Evolutionary conservation across 306 rosid species (phyloP).

Genomic region (Psophocarpus tetragonolobus): DNA sequence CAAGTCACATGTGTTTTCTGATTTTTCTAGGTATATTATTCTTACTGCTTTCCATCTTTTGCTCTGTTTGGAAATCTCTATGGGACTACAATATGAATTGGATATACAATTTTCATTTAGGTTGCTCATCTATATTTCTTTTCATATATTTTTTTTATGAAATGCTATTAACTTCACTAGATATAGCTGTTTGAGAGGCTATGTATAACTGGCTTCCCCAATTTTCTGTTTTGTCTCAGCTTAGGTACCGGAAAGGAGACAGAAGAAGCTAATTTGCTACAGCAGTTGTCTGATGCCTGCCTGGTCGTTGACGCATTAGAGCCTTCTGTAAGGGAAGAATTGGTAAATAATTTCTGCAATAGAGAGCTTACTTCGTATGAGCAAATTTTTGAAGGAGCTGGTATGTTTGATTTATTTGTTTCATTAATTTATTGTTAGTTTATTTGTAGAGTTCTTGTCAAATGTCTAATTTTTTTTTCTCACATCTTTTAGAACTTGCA

Average conservation of each 20-base stretch:
- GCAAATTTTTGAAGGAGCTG: constrained; percentile 99
- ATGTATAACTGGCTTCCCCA: constrained; percentile 40
- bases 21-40: constrained; percentile 78
- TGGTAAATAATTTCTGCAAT: constrained; percentile 92
- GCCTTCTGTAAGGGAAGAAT: constrained; percentile 97
- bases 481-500: constrained; percentile 66
- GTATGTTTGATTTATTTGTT: constrained; percentile 49
- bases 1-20: constrained; percentile 97
- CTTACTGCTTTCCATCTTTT: constrained; percentile 22
- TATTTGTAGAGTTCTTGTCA: constrained; percentile 10
- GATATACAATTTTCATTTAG: constrained; percentile 10
- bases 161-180: constrained; percentile 16
- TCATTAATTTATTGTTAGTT: constrained; percentile 29
- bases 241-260: constrained; percentile 99
- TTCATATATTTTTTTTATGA: not conserved
- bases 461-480: constrained; percentile 3
- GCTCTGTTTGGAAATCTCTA: constrained; percentile 29
- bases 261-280: constrained; percentile 86
- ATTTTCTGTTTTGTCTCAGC: constrained; percentile 68
- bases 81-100: not conserved
- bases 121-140: not conserved
- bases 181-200: constrained; percentile 10
- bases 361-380: constrained; percentile 96
- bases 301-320: constrained; percentile 96
- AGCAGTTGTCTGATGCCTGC: constrained; percentile 96